Percentiles rank a stretch among this genome's conserved stretches.
Evolutionary conservation across 208 protist species (phyloP).

Genomic region (Acanthamoeba triangularis): DNA sequence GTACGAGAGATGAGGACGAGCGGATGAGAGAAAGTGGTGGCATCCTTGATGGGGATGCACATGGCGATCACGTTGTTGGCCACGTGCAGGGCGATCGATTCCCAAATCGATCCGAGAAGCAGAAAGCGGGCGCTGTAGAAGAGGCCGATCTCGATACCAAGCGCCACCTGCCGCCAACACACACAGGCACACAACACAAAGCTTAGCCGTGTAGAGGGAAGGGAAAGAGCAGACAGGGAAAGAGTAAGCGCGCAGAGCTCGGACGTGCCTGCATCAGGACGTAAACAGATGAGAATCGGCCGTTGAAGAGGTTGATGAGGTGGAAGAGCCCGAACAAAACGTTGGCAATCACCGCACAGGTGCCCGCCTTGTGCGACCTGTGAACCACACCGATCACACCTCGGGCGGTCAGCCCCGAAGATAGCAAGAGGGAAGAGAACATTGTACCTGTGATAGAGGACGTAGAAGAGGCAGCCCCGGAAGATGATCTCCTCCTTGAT

Average conservation of each 20-base stretch:
- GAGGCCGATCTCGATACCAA: constrained; percentile 69
- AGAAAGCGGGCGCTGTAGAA: constrained; percentile 67
- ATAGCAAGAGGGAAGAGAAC: background rate
- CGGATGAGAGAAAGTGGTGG: constrained; percentile 45
- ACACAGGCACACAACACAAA: background rate
- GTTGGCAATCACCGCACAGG: constrained; percentile 26
- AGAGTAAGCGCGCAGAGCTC: background rate
- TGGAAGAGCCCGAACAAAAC: constrained; percentile 72
- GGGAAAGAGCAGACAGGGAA: background rate
- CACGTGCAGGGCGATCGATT: constrained; percentile 51
- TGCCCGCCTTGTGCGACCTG: background rate
- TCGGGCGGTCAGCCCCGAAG: background rate
- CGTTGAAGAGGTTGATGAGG: constrained; percentile 72
- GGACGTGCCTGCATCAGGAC: constrained; percentile 65
- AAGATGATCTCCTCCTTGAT: constrained; percentile 77
- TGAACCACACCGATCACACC: background rate
- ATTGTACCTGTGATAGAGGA: constrained; percentile 41
- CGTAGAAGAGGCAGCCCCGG: constrained; percentile 64
- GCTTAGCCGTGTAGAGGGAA: too few species aligned
- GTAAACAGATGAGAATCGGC: constrained; percentile 45
- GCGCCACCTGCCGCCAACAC: background rate
- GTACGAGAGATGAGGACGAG: constrained; percentile 38
- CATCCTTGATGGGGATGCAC: constrained; percentile 26
- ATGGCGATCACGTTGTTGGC: constrained; percentile 73
- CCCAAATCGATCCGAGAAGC: constrained; percentile 47